Evolutionary conservation across 768 basidiomycete genomes (phyloP).

Genomic region (Peribolospora kevripleyi): DNA sequence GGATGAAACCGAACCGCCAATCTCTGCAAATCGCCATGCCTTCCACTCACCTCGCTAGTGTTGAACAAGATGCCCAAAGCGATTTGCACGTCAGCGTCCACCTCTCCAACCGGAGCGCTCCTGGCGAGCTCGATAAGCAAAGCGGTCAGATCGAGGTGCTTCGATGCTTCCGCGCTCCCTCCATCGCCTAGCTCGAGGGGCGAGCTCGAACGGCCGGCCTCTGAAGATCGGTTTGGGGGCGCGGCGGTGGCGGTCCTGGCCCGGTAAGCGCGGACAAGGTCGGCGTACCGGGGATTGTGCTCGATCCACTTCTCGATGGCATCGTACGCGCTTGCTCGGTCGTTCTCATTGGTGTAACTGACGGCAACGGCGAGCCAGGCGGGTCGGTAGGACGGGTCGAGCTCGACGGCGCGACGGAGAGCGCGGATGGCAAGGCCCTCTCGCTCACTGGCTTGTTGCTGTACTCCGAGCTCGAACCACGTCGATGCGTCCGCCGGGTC

Average conservation of each 20-base stretch:
- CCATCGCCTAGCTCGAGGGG: background rate
- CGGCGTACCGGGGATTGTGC: too few species aligned
- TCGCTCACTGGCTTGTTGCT: constrained; percentile 93
- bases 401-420: constrained; percentile 48
- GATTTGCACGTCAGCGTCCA: constrained; percentile 88
- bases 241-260: too few species aligned
- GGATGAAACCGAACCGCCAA: background rate
- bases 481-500: constrained; percentile 42
- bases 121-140: constrained; percentile 61
- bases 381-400: constrained; percentile 43
- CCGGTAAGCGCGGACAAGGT: too few species aligned
- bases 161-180: background rate
- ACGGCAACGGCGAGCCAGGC: constrained; percentile 80
- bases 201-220: background rate
- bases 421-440: constrained; percentile 75
- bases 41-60: constrained; percentile 45
- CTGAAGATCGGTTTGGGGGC: too few species aligned
- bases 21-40: background rate
- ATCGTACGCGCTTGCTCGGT: constrained; percentile 45
- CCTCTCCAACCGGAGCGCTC: constrained; percentile 26
- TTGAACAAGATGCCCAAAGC: constrained; percentile 83
- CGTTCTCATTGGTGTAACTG: constrained; percentile 69
- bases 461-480: constrained; percentile 85
- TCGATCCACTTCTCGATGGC: constrained; percentile 67
- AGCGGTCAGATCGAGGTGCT: constrained; percentile 29